Base-by-base conservation (phyloP, 768 basidiomycete species). In the Russula abietina region DNA sequence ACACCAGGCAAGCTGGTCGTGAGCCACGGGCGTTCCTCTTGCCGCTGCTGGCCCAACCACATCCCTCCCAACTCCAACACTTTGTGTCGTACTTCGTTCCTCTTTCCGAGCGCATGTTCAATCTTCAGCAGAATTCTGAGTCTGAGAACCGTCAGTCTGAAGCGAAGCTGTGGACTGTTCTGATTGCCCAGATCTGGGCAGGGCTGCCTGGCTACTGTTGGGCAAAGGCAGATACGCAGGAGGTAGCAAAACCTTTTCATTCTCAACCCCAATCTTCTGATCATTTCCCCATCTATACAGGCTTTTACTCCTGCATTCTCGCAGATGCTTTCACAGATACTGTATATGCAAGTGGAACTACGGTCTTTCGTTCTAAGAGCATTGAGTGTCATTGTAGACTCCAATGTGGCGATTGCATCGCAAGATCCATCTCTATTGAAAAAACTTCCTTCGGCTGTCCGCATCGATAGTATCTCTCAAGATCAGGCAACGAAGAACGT, bases 161-260 rank as follows among this genome's bases (percentile, higher is more conserved):
- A 73, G 90, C 89, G 16, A 99, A 98, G 74, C 87, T 98, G 41
- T 99, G 93, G 92, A 89, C 85, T 66, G 93, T 96, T 12, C 81
- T 98, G 50, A 86, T 98, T 26, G 86, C 88, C 11, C 97, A 99
- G 73, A 84, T 96, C 22, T 99, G 97, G 97, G 79, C 84, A 28
- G 91, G 95, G 28, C 81, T 98, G 45, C 84, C 85, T 7, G 93
- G 94, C 1, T 99, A 98, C 75, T 96, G 93, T 73, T 85, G 87
- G 71, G 85, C 85, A 28, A 80, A 90, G 14, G 69, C 79, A n/a
- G 91, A 98, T 73, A 75, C 97, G 45, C 77, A 81, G 67, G 75
- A 85, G 76, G 93, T 87, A 66, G 76, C 73, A 17, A 24, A 52
- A 38, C 45, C 3, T 16, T 49, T 22, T 14, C n/a, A 4, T 9